Evolutionary conservation across 2,329 filamentous ascomycete species (phyloP).

Genomic region (Harringtonia lauricola): DNA sequence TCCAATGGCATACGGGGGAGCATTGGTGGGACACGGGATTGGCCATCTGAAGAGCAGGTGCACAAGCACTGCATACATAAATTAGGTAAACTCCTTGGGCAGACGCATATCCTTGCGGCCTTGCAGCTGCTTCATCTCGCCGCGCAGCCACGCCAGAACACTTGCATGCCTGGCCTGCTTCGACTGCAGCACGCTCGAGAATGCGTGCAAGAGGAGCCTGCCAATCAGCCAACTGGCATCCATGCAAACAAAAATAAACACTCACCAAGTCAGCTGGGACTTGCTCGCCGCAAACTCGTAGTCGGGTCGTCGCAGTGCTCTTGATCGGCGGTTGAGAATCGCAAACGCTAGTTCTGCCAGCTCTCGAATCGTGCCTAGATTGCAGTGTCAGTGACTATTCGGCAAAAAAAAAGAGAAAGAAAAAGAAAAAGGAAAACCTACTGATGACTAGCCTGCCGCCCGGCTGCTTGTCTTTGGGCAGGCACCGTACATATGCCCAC

Average conservation of each 20-base stretch:
- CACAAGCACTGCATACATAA: neutral
- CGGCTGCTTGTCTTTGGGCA: slow-evolving; percentile 48
- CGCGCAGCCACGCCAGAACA: slow-evolving; percentile 58
- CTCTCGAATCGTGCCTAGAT: slow-evolving; percentile 57
- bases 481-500: slow-evolving; percentile 48
- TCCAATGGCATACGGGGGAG: slow-evolving; percentile 44
- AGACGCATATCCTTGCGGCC: slow-evolving; percentile 5
- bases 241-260: slow-evolving; percentile 10
- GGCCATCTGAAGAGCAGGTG: slow-evolving; percentile 23
- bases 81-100: slow-evolving; percentile 1
- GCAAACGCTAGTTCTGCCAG: slow-evolving; percentile 53
- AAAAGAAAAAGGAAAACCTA: slow-evolving; percentile 25
- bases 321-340: slow-evolving; percentile 47
- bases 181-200: slow-evolving; percentile 51
- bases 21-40: slow-evolving; percentile 49
- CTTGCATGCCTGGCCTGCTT: slow-evolving; percentile 60
- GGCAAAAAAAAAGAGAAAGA: neutral
- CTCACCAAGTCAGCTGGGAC: slow-evolving; percentile 51
- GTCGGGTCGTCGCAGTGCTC: slow-evolving; percentile 31
- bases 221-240: neutral
- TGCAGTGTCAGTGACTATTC: neutral
- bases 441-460: slow-evolving; percentile 49
- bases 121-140: slow-evolving; percentile 28
- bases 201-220: slow-evolving; percentile 61
- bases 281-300: slow-evolving; percentile 51